Percentiles rank a stretch among this genome's conserved stretches.
Conservation (phyloP, 2,329 filamentous ascomycete genomes). For the Calonectria ilicicola region DNA sequence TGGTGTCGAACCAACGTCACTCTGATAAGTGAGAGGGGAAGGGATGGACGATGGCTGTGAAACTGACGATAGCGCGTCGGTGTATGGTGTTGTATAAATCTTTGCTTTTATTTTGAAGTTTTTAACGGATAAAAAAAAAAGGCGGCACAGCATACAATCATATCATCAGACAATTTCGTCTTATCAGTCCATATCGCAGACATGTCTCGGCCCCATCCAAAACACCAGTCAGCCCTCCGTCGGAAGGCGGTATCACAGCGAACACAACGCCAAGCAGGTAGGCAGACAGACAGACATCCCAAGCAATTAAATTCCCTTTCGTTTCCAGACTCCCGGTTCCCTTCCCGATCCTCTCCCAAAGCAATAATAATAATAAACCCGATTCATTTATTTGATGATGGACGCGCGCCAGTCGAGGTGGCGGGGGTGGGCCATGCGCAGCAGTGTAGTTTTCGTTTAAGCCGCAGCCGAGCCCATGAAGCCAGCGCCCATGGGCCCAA, state of each 20-base stretch:
- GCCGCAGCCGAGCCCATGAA: conserved; percentile 39
- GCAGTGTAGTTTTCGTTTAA: not conserved
- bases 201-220: not conserved
- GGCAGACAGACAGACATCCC: not conserved
- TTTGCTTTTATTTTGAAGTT: not conserved
- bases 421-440: not conserved
- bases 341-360: not conserved
- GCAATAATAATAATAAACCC: not conserved
- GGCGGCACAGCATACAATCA: not conserved
- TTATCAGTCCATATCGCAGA: not conserved
- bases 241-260: not conserved
- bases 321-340: not conserved
- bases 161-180: not conserved
- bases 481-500: conserved; percentile 40
- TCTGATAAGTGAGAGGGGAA: not conserved
- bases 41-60: not conserved
- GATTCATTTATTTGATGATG: not conserved
- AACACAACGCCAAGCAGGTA: not conserved
- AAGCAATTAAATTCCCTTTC: not conserved
- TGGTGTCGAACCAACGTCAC: not conserved
- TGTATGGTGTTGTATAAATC: too few species aligned
- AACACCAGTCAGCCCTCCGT: not conserved
- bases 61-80: not conserved
- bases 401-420: not conserved
- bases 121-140: not conserved